These are phyloP conservation scores for Epichloe coenophiala DNA, from an alignment of 2,329 filamentous ascomycete species.

Conservation along the genomic window DNA sequence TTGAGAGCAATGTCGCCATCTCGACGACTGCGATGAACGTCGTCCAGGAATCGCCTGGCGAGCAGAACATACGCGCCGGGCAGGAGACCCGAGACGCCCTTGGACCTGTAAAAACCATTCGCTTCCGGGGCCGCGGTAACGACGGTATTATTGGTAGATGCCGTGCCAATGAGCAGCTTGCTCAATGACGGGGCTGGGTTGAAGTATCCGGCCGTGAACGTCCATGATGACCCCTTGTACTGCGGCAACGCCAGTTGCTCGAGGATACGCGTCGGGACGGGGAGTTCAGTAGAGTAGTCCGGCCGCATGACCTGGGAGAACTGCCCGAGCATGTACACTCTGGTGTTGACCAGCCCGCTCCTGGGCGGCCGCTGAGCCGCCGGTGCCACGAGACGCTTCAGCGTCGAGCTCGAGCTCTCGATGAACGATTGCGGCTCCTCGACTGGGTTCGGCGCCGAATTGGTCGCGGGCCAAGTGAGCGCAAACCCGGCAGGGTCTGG, in stretches of 20 bases:
- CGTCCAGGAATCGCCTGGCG: slow-evolving; percentile 64
- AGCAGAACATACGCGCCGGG: slow-evolving; percentile 88
- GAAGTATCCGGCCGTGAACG: slow-evolving; percentile 96
- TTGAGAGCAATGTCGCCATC: slow-evolving; percentile 55
- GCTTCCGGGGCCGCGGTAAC: slow-evolving; percentile 87
- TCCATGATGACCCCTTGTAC: slow-evolving; percentile 67
- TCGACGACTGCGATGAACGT: slow-evolving; percentile 30
- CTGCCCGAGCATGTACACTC: slow-evolving; percentile 76
- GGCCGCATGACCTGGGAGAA: slow-evolving; percentile 72
- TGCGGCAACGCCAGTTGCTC: slow-evolving; percentile 48
- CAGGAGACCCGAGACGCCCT: slow-evolving; percentile 77
- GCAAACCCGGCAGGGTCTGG: slow-evolving; percentile 41
- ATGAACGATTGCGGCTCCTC: slow-evolving; percentile 57
- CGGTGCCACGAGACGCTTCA: slow-evolving; percentile 51
- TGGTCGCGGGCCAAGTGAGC: slow-evolving; percentile 61
- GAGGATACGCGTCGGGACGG: slow-evolving; percentile 63
- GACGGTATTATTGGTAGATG: slow-evolving; percentile 59
- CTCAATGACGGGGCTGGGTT: slow-evolving; percentile 84
- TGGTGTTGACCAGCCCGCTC: slow-evolving; percentile 40
- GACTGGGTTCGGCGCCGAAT: slow-evolving; percentile 63
- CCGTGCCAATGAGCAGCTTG: slow-evolving; percentile 61
- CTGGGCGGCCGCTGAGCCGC: slow-evolving; percentile 2
- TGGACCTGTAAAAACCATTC: slow-evolving; percentile 87
- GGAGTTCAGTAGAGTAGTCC: slow-evolving; percentile 78
- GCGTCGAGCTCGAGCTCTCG: slow-evolving; percentile 48